Evolutionary conservation across 345 rosid species (phyloP).

Genomic region (Eucalyptus cloeziana): DNA sequence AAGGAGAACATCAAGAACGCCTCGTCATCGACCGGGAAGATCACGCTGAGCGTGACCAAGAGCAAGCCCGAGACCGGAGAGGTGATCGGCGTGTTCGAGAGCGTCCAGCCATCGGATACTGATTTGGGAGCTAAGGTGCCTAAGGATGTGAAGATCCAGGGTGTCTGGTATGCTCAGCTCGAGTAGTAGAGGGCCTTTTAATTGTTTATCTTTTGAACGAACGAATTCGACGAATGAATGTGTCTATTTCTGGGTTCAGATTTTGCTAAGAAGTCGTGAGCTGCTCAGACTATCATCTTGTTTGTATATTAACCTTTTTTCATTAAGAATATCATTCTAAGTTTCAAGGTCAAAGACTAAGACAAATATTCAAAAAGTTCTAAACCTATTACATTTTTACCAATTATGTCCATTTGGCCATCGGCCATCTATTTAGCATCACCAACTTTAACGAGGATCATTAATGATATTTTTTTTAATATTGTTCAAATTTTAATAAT

Average conservation of each 20-base stretch:
- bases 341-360: neutral
- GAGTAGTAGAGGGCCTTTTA: constrained; percentile 27
- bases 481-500: too few species aligned
- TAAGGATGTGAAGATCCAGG: constrained; percentile 94
- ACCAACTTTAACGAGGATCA: too few species aligned
- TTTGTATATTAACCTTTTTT: neutral
- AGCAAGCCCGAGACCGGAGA: constrained; percentile 91
- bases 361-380: neutral
- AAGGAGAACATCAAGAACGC: constrained; percentile 79
- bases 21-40: constrained; percentile 67
- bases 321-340: neutral
- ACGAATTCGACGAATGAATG: neutral
- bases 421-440: too few species aligned
- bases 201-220: neutral
- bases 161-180: constrained; percentile 96
- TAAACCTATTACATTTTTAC: too few species aligned
- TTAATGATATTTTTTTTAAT: too few species aligned
- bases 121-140: constrained; percentile 94
- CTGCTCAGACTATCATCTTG: neutral
- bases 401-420: neutral
- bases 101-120: constrained; percentile 96
- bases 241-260: constrained; percentile 7
- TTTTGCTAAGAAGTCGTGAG: constrained; percentile 14
- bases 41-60: constrained; percentile 69
- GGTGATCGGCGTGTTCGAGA: constrained; percentile 91